Conservation (phyloP, 306 rosid genomes). For the Pterocarpus santalinus region DNA sequence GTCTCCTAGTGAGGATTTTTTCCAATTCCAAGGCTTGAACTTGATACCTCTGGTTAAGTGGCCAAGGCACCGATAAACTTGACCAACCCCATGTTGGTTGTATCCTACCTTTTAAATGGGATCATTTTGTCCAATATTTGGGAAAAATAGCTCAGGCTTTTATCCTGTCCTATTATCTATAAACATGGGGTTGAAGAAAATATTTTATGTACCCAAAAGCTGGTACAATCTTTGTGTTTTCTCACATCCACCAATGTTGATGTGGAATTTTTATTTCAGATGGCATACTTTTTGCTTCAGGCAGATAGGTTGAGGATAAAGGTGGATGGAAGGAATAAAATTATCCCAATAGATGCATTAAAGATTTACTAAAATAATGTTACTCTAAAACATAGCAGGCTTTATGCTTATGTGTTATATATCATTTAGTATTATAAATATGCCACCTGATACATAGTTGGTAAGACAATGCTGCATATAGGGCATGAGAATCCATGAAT, state of each 20-base stretch:
- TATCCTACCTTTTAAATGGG: constrained; percentile 4
- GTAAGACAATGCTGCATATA: neutral
- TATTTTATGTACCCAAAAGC: neutral
- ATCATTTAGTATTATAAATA: neutral
- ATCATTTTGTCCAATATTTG: neutral
- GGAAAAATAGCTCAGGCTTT: neutral
- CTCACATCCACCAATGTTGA: neutral
- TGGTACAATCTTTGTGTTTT: neutral
- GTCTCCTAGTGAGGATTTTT: too few species aligned
- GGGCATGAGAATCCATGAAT: neutral
- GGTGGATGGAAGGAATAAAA: constrained; percentile 2
- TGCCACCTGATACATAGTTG: neutral
- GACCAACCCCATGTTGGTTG: neutral
- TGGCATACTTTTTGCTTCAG: neutral
- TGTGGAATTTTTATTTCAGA: neutral
- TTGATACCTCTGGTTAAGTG: too few species aligned
- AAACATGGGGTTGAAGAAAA: neutral
- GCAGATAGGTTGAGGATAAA: neutral
- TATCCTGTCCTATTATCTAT: constrained; percentile 1
- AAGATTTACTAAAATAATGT: neutral
- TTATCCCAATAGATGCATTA: neutral
- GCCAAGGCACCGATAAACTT: too few species aligned
- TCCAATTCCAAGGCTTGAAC: too few species aligned
- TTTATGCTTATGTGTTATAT: neutral
- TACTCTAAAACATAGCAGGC: neutral